A percentile compares a stretch with the other conserved stretches of the same genome.
phyloP scores from a whole-genome alignment of 805 yeast species.

The Kodamaea fukazawae region DNA sequence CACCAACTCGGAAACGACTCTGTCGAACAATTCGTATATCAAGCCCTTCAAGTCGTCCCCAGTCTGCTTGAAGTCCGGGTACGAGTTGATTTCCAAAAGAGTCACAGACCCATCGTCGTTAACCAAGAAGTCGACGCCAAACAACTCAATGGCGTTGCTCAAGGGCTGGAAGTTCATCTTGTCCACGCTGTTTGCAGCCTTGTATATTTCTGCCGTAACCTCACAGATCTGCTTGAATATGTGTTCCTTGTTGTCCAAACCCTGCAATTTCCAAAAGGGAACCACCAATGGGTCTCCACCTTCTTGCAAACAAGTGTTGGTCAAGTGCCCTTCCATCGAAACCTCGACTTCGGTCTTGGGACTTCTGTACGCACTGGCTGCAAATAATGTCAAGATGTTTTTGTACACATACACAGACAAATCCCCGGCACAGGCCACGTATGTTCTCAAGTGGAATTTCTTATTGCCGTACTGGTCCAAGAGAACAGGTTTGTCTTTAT shows the following conservation, averaged over 20 bases:
- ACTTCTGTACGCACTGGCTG: conserved; percentile 49
- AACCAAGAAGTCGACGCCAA: conserved; percentile 85
- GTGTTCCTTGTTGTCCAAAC: conserved; percentile 28
- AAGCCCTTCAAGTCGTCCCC: conserved; percentile 69
- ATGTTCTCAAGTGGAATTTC: conserved; percentile 88
- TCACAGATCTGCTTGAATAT: conserved; percentile 57
- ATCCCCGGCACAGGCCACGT: conserved; percentile 73
- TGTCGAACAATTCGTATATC: conserved; percentile 64
- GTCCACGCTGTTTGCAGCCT: conserved; percentile 79
- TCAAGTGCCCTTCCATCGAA: conserved; percentile 72
- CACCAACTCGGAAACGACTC: conserved; percentile 48
- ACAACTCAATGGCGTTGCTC: conserved; percentile 78
- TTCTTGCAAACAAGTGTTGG: conserved; percentile 89
- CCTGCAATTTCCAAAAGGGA: conserved; percentile 58
- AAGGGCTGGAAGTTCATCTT: conserved; percentile 82
- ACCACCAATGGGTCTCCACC: conserved; percentile 52
- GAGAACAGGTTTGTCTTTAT: conserved; percentile 66
- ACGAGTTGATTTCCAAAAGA: conserved; percentile 84
- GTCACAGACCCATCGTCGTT: conserved; percentile 52
- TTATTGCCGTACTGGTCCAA: conserved; percentile 56
- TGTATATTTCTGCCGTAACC: conserved; percentile 67
- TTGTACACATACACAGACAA: conserved; percentile 76
- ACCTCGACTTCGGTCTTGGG: conserved; percentile 28
- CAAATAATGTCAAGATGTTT: conserved; percentile 79
- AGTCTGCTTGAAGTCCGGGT: conserved; percentile 96